A percentile compares a stretch with the other conserved stretches of the same genome.
phyloP scores from a whole-genome alignment of 2,329 filamentous ascomycete species.

The Monilinia polystroma region DNA sequence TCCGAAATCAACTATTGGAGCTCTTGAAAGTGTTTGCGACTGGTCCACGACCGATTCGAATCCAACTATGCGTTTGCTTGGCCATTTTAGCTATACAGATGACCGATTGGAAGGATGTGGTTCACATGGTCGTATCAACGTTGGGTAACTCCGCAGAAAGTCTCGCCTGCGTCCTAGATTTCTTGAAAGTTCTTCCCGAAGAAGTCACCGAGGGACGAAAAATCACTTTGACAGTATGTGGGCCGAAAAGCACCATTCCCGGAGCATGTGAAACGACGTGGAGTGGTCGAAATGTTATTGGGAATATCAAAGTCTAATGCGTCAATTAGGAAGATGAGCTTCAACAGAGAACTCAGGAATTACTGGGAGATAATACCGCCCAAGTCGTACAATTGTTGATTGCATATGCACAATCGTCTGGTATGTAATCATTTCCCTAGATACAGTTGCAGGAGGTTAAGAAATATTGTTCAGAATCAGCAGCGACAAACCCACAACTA shows the following conservation, averaged over 20 bases:
- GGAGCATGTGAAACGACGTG: slow-evolving; percentile 40
- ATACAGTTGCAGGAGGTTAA: slow-evolving; percentile 29
- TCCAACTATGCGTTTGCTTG: slow-evolving; percentile 92
- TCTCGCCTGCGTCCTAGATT: slow-evolving; percentile 88
- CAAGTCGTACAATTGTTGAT: slow-evolving; percentile 85
- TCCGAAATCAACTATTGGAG: slow-evolving; percentile 80
- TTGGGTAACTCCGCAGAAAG: slow-evolving; percentile 75
- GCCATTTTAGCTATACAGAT: slow-evolving; percentile 96
- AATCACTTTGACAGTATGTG: slow-evolving; percentile 97
- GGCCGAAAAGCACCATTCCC: slow-evolving; percentile 56
- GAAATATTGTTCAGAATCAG: slow-evolving; percentile 55
- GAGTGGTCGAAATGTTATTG: slow-evolving; percentile 40
- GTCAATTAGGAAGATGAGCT: slow-evolving; percentile 89
- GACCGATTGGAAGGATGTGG: slow-evolving; percentile 91
- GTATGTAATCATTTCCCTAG: slow-evolving; percentile 52
- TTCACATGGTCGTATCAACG: slow-evolving; percentile 75
- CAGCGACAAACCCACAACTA: slow-evolving; percentile 82
- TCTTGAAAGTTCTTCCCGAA: slow-evolving; percentile 93
- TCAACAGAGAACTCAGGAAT: slow-evolving; percentile 76
- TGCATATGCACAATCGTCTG: slow-evolving; percentile 87
- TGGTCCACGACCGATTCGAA: slow-evolving; percentile 80
- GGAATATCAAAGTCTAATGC: slow-evolving; percentile 49
- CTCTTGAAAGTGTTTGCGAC: slow-evolving; percentile 78
- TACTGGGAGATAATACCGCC: slow-evolving; percentile 85
- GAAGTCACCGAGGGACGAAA: slow-evolving; percentile 99